Evolutionary conservation across 2,329 filamentous ascomycete species (phyloP).

Genomic region (Chrysosporium queenslandicum): DNA sequence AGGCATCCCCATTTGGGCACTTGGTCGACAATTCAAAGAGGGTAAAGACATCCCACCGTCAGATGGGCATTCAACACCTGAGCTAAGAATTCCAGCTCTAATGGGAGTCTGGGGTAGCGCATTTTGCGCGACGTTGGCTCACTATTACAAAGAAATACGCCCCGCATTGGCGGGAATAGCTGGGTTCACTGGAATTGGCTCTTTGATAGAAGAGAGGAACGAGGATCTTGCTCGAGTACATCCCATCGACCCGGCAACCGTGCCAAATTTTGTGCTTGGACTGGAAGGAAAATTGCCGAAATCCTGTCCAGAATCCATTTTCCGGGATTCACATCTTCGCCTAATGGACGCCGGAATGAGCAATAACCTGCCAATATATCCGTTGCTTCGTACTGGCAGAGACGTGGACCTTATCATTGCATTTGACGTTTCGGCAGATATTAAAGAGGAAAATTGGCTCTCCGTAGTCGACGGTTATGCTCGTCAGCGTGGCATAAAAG

Average conservation of each 20-base stretch:
- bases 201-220: constrained; percentile 70
- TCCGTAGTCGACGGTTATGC: constrained; percentile 90
- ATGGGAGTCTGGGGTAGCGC: constrained; percentile 95
- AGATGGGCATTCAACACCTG: constrained; percentile 62
- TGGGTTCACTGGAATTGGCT: constrained; percentile 68
- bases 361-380: constrained; percentile 94
- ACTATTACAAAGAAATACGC: constrained; percentile 92
- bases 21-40: constrained; percentile 70
- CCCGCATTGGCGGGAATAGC: constrained; percentile 65
- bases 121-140: constrained; percentile 88
- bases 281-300: constrained; percentile 66
- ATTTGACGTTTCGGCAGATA: constrained; percentile 90
- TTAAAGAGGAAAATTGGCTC: constrained; percentile 92
- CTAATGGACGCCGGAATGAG: constrained; percentile 98
- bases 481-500: constrained; percentile 76
- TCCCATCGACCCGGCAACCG: constrained; percentile 79
- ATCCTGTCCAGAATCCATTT: constrained; percentile 68
- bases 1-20: constrained; percentile 88
- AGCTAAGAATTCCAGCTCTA: constrained; percentile 70
- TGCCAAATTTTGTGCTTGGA: constrained; percentile 80
- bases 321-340: constrained; percentile 60
- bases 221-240: constrained; percentile 84
- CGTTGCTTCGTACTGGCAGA: constrained; percentile 75
- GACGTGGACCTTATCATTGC: constrained; percentile 83
- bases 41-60: constrained; percentile 59